Conservation (phyloP, 129 eudicot species). For the Chrysanthemum lavandulifolium region DNA sequence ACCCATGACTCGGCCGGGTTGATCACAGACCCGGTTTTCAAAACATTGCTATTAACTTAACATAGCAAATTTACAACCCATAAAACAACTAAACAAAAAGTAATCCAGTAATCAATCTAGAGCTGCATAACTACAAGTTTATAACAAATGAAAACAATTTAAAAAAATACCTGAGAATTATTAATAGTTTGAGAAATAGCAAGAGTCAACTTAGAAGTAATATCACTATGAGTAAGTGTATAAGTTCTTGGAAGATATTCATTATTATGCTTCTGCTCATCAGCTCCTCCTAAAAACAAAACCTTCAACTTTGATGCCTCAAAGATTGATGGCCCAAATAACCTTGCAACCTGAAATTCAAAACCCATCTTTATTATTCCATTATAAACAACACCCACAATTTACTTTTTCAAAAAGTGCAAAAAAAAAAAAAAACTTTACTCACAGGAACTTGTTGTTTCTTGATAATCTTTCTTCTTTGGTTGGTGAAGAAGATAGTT, state of each 20-base stretch:
- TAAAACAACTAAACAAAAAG: background rate
- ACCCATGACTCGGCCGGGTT: too few species aligned
- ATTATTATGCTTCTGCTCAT: conserved; percentile 80
- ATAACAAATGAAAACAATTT: background rate
- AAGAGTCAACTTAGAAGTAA: conserved; percentile 78
- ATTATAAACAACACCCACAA: background rate
- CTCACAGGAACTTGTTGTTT: conserved; percentile 52
- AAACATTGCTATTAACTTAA: background rate
- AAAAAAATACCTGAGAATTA: conserved; percentile 68
- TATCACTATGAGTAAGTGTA: conserved; percentile 85
- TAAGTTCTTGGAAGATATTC: conserved; percentile 76
- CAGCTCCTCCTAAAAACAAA: conserved; percentile 77
- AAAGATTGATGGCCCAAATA: conserved; percentile 87
- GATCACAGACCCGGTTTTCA: too few species aligned
- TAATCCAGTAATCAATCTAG: background rate
- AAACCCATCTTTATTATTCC: conserved; percentile 20
- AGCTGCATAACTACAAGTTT: background rate
- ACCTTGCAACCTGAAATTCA: conserved; percentile 65
- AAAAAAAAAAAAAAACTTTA: background rate
- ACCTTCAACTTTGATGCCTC: conserved; percentile 87
- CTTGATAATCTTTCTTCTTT: conserved; percentile 43
- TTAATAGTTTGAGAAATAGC: conserved; percentile 87
- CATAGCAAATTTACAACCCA: background rate
- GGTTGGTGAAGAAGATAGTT: conserved; percentile 28
- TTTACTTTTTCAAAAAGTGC: background rate